A percentile compares a stretch with the other conserved stretches of the same genome.
These are phyloP conservation scores for Lactarius hatsudake DNA, from an alignment of 768 basidiomycete species.

Conservation along the genomic window DNA sequence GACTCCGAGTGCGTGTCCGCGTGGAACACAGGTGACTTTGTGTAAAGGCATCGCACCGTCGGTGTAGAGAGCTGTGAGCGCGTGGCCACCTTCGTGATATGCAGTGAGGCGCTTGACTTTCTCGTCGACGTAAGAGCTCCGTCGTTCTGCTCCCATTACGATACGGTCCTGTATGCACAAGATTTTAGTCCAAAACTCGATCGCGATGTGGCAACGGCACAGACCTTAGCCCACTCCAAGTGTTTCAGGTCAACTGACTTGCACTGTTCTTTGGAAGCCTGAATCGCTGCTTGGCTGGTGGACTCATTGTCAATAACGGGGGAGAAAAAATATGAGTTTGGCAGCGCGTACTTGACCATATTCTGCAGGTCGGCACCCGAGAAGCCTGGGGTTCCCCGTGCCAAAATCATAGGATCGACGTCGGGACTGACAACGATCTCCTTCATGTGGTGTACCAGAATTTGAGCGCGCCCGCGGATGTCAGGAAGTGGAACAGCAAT, in stretches of 20 bases:
- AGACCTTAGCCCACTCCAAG: conserved; percentile 97
- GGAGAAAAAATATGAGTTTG: background rate
- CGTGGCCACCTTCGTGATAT: conserved; percentile 97
- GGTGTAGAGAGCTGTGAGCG: conserved; percentile 91
- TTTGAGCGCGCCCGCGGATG: conserved; percentile 89
- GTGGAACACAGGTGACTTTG: conserved; percentile 96
- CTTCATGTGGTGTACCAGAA: conserved; percentile 88
- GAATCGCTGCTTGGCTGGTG: conserved; percentile 82
- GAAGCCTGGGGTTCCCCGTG: conserved; percentile 93
- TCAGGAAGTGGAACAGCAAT: conserved; percentile 95
- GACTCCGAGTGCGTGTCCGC: conserved; percentile 88
- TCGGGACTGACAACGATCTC: conserved; percentile 66
- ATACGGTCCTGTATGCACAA: conserved; percentile 68
- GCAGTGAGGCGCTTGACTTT: conserved; percentile 88
- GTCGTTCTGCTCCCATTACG: conserved; percentile 94
- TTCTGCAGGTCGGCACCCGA: conserved; percentile 97
- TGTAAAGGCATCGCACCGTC: conserved; percentile 95
- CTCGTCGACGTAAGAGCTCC: conserved; percentile 83
- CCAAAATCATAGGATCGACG: conserved; percentile 84
- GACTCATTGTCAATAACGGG: background rate
- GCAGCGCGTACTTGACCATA: conserved; percentile 79
- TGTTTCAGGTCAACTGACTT: conserved; percentile 71
- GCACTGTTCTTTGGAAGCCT: conserved; percentile 84
- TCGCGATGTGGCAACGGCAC: conserved; percentile 9
- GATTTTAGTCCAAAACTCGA: background rate